Conservation (phyloP, 2,329 filamentous ascomycete genomes). For the Arachnomyces sp. region DNA sequence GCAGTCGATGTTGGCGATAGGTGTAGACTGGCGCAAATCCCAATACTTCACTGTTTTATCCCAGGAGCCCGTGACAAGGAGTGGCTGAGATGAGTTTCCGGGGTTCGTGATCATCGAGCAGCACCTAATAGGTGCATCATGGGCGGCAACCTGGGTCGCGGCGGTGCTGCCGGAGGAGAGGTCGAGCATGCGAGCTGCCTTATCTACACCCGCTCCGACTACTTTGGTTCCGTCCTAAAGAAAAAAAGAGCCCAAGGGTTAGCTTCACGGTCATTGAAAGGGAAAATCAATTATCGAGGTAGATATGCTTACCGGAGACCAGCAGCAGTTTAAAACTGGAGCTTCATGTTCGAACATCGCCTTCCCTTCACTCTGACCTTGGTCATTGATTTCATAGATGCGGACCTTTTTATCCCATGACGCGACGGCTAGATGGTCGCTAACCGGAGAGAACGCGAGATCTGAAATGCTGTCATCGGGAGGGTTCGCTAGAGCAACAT, state of each 20-base stretch:
- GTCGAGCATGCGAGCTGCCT: conserved; percentile 82
- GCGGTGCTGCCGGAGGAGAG: conserved; percentile 52
- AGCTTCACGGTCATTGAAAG: conserved; percentile 3
- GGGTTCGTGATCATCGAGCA: conserved; percentile 69
- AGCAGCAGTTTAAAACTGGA: conserved; percentile 76
- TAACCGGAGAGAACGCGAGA: conserved; percentile 68
- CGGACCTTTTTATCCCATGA: conserved; percentile 98
- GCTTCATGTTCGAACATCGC: conserved; percentile 79
- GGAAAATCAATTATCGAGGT: neutral
- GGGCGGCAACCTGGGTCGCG: conserved; percentile 65
- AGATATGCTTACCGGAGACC: conserved; percentile 64
- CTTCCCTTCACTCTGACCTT: conserved; percentile 74
- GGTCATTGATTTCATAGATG: conserved; percentile 81
- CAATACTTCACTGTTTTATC: conserved; percentile 52
- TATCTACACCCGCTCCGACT: conserved; percentile 81
- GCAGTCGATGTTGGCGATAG: conserved; percentile 41
- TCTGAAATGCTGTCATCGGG: conserved; percentile 88
- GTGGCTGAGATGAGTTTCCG: conserved; percentile 47
- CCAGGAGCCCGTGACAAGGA: conserved; percentile 77
- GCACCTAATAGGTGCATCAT: conserved; percentile 74
- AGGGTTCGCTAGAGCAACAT: conserved; percentile 68
- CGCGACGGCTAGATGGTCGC: conserved; percentile 77
- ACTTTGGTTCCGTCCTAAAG: conserved; percentile 80
- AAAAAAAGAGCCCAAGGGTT: conserved; percentile 6
- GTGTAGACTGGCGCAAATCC: conserved; percentile 45